Evolutionary conservation across 805 yeast species (phyloP).

Genomic region (Suhomyces xylopsoci): DNA sequence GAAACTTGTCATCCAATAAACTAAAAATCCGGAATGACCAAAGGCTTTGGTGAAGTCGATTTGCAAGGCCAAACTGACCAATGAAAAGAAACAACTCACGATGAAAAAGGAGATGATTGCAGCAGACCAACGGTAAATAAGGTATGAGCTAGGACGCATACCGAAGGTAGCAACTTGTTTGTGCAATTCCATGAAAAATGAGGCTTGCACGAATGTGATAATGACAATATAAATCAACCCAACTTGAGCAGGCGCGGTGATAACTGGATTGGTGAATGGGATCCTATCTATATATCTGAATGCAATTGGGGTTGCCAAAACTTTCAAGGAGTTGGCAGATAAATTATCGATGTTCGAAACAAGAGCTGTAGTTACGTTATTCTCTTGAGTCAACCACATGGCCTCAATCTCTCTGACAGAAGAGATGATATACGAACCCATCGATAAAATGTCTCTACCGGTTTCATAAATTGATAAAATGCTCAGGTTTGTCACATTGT

Average conservation of each 20-base stretch:
- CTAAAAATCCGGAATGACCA: slow-evolving; percentile 69
- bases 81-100: slow-evolving; percentile 54
- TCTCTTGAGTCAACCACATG: slow-evolving; percentile 24
- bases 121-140: slow-evolving; percentile 50
- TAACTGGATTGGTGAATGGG: slow-evolving; percentile 49
- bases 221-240: slow-evolving; percentile 73
- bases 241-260: slow-evolving; percentile 68
- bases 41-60: slow-evolving; percentile 55
- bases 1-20: slow-evolving; percentile 68
- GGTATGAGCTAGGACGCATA: slow-evolving; percentile 42
- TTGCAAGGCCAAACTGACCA: slow-evolving; percentile 67
- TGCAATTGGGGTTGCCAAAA: slow-evolving; percentile 29
- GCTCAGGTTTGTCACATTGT: slow-evolving; percentile 26
- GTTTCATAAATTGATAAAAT: slow-evolving; percentile 53
- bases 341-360: slow-evolving; percentile 7
- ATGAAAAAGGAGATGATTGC: slow-evolving; percentile 55
- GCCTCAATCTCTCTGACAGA: slow-evolving; percentile 36
- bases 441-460: slow-evolving; percentile 57
- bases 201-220: slow-evolving; percentile 68
- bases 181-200: slow-evolving; percentile 57
- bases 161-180: slow-evolving; percentile 42
- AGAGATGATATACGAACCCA: slow-evolving; percentile 43
- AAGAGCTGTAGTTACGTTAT: slow-evolving; percentile 20
- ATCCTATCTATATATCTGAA: slow-evolving; percentile 42
- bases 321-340: slow-evolving; percentile 11